Percentiles rank a stretch among this genome's conserved stretches.
Conservation (phyloP, 2,329 filamentous ascomycete genomes). For the Didymella glomerata region DNA sequence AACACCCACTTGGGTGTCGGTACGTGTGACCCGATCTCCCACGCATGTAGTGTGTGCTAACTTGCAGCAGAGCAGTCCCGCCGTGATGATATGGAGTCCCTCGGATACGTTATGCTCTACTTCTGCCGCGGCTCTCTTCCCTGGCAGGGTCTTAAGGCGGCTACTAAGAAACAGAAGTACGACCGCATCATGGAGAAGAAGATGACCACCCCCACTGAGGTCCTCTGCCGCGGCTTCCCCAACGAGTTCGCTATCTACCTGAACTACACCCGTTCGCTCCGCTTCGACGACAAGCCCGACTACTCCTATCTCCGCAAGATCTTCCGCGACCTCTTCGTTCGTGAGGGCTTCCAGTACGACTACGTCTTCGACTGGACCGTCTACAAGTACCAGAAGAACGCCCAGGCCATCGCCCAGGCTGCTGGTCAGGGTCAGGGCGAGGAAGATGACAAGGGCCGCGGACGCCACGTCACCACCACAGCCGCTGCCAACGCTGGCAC, state of each 20-base stretch:
- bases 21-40: constrained; percentile 53
- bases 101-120: constrained; percentile 99
- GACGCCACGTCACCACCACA: constrained; percentile 64
- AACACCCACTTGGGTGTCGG: constrained; percentile 97
- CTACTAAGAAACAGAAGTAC: constrained; percentile 99
- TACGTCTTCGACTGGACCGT: constrained; percentile 99
- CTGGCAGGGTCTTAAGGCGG: constrained; percentile 98
- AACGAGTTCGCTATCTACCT: constrained; percentile 99
- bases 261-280: constrained; percentile 98
- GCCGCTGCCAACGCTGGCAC: constrained; percentile 70
- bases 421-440: constrained; percentile 70
- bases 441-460: constrained; percentile 79
- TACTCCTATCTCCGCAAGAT: constrained; percentile 99
- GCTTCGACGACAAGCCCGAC: constrained; percentile 99
- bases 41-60: constrained; percentile 23
- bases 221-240: constrained; percentile 97
- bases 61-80: constrained; percentile 82
- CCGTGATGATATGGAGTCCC: constrained; percentile 98
- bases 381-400: constrained; percentile 99
- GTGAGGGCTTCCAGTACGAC: constrained; percentile 99
- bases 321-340: constrained; percentile 98
- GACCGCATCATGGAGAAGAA: constrained; percentile 99
- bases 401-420: constrained; percentile 89
- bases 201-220: constrained; percentile 99
- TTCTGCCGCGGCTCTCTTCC: constrained; percentile 99